Conservation (phyloP, 2,329 filamentous ascomycete species). For the Fusarium ramigenum region DNA sequence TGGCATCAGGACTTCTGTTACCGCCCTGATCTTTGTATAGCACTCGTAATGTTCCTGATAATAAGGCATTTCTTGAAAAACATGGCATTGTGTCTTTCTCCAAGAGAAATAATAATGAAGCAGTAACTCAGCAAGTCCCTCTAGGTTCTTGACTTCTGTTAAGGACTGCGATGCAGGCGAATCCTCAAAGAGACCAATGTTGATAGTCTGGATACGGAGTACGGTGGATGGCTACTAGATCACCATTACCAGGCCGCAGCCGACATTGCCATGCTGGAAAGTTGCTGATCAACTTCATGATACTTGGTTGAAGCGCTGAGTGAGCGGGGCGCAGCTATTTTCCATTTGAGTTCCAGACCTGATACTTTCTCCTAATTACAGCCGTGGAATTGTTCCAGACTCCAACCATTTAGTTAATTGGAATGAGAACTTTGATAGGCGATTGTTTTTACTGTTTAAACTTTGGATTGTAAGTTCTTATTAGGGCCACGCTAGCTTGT, state of each 20-base stretch:
- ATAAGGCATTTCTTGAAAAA: slow-evolving; percentile 8
- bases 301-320: slow-evolving; percentile 18
- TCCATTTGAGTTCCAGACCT: neutral
- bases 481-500: neutral
- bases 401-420: neutral
- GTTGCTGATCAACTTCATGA: slow-evolving; percentile 38
- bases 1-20: slow-evolving; percentile 11
- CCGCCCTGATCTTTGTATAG: neutral
- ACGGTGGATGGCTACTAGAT: slow-evolving; percentile 9
- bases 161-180: neutral
- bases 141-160: neutral
- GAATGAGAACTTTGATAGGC: slow-evolving; percentile 4
- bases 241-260: slow-evolving; percentile 12
- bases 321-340: slow-evolving; percentile 1
- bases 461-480: neutral
- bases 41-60: slow-evolving; percentile 4
- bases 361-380: slow-evolving; percentile 3
- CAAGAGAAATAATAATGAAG: neutral
- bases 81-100: neutral
- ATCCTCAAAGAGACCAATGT: neutral
- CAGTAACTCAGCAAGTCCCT: neutral
- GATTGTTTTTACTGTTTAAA: neutral
- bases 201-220: neutral
- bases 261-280: slow-evolving; percentile 26
- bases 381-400: slow-evolving; percentile 11